A percentile compares a stretch with the other conserved stretches of the same genome.
Conservation (phyloP, 2,329 filamentous ascomycete species). For the Neocatenulostroma microsporum region DNA sequence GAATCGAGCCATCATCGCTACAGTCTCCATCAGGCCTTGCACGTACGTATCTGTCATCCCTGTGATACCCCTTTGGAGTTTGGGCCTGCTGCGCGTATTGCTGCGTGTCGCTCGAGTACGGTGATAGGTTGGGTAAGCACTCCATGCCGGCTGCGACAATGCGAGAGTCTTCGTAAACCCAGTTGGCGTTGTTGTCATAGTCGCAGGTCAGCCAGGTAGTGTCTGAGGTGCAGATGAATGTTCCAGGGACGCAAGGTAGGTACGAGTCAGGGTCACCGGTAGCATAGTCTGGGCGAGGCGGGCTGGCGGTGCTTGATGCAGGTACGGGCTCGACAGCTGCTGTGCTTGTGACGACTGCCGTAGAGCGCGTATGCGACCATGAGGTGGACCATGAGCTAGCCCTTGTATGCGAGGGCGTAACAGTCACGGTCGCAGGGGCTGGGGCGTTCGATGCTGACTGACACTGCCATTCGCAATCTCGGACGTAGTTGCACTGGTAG, state of each 20-base stretch:
- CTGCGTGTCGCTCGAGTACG: slow-evolving; percentile 15
- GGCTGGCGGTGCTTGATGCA: slow-evolving; percentile 2
- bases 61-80: slow-evolving; percentile 20
- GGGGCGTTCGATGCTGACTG: background rate
- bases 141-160: slow-evolving; percentile 30
- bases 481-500: slow-evolving; percentile 15
- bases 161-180: slow-evolving; percentile 27
- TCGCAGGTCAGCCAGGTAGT: slow-evolving; percentile 32
- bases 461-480: slow-evolving; percentile 17
- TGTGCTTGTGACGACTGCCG: background rate
- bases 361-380: too few species aligned
- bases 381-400: background rate
- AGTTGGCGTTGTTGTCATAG: slow-evolving; percentile 23
- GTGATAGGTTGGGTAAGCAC: slow-evolving; percentile 28
- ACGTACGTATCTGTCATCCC: slow-evolving; percentile 28
- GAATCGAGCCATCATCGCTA: slow-evolving; percentile 17
- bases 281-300: slow-evolving; percentile 18
- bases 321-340: slow-evolving; percentile 1
- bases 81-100: slow-evolving; percentile 22
- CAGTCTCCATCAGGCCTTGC: slow-evolving; percentile 24
- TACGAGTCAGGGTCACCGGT: slow-evolving; percentile 24
- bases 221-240: slow-evolving; percentile 33
- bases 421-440: background rate
- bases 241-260: slow-evolving; percentile 32
- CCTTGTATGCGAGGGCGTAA: slow-evolving; percentile 1